phyloP scores from a whole-genome alignment of 768 basidiomycete genomes.

The Boletus rufocinnamomeus region DNA sequence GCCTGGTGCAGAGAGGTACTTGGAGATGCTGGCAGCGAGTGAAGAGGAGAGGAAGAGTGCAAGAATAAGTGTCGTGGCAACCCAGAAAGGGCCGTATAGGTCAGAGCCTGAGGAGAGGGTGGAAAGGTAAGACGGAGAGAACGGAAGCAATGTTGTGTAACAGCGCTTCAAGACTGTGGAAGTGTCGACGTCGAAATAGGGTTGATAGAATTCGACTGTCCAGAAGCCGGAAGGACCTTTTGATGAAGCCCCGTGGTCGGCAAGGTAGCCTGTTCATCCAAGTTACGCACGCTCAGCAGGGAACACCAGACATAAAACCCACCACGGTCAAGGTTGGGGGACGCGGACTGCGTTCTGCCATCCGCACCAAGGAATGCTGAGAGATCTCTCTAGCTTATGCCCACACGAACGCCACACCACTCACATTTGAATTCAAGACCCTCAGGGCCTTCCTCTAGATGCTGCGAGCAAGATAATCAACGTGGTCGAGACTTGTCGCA shows the following conservation, averaged over 20 bases:
- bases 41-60: constrained; percentile 92
- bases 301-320: constrained; percentile 15
- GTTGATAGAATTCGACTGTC: constrained; percentile 84
- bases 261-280: constrained; percentile 56
- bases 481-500: not conserved
- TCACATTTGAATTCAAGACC: constrained; percentile 74
- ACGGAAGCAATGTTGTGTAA: constrained; percentile 77
- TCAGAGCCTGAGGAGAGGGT: constrained; percentile 58
- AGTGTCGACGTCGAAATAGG: constrained; percentile 89
- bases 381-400: not conserved
- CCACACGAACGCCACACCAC: constrained; percentile 11
- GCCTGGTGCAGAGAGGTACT: constrained; percentile 72
- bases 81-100: constrained; percentile 96
- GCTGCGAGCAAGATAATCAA: constrained; percentile 35
- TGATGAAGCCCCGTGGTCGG: constrained; percentile 48
- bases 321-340: constrained; percentile 54
- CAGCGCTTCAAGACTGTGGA: constrained; percentile 74
- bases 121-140: constrained; percentile 60
- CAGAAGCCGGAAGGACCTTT: constrained; percentile 64
- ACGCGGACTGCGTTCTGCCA: constrained; percentile 26
- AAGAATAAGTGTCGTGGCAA: constrained; percentile 92
- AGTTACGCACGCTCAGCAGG: not conserved
- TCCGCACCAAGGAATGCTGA: constrained; percentile 57
- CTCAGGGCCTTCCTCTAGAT: constrained; percentile 65
- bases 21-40: constrained; percentile 81